Conservation (phyloP, 257 asterid genomes). For the Solanum ossicruentum region DNA sequence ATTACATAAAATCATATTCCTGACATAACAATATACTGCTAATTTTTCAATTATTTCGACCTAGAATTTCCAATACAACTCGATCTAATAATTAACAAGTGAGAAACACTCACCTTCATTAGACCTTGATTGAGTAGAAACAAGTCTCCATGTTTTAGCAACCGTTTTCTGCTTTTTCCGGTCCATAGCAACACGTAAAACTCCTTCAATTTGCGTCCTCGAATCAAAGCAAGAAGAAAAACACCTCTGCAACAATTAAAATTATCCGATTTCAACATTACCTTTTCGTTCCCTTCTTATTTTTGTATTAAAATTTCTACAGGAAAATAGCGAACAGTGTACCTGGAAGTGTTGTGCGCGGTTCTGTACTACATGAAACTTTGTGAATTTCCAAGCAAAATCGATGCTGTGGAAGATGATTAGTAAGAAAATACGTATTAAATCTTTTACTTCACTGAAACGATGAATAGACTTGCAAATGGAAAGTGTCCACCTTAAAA, state of each 20-base stretch:
- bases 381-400: slow-evolving; percentile 12
- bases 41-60: background rate
- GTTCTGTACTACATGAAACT: slow-evolving; percentile 8
- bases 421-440: background rate
- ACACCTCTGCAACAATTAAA: slow-evolving; percentile 7
- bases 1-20: background rate
- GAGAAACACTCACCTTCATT: slow-evolving; percentile 17
- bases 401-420: slow-evolving; percentile 16
- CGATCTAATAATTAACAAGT: background rate
- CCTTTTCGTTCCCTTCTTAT: background rate
- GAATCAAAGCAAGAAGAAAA: slow-evolving; percentile 8
- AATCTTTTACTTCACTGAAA: background rate
- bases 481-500: slow-evolving; percentile 18
- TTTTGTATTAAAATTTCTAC: background rate
- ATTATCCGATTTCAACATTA: background rate
- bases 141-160: slow-evolving; percentile 41
- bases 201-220: slow-evolving; percentile 21
- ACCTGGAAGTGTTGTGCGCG: slow-evolving; percentile 28
- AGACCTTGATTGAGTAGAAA: slow-evolving; percentile 35
- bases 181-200: slow-evolving; percentile 9
- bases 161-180: slow-evolving; percentile 14
- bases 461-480: background rate
- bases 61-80: background rate
- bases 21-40: background rate
- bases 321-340: background rate